Evolutionary conservation across 352 stramenopile genomes (phyloP), one percentile per base, ranked within the genome.

Genomic region (Bremia lactucae): DNA sequence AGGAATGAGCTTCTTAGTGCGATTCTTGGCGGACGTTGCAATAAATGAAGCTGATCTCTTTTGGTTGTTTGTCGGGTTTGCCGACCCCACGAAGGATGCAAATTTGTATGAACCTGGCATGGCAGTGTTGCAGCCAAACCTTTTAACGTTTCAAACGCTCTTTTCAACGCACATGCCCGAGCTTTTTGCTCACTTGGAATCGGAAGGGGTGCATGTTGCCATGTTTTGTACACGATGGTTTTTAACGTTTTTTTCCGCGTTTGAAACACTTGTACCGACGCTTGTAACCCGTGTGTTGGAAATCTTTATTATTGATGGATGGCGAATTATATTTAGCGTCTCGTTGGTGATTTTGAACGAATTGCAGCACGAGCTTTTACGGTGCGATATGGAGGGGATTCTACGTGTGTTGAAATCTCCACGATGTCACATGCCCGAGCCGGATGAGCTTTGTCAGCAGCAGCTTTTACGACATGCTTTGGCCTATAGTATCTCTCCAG

Each of bases 1-100:
- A 59, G 81, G 81, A n/a, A 88, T 94, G 74, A 86, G 83, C 23
- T 89, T 91, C 31, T 55, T 94, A 31, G 73, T 87, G 4, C 62
- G 73, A 0, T 65, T 87, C 26, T 48, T 94, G 9, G 64, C 83
- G 19, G 72, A 88, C 28, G 66, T 85, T 8, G 59, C 70, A 0
- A 55, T 73, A 3, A 65, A 80, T 29, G 74, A 91, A 52, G 72
- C 72, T 15, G 70, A 86, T 15, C 73, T 83, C 38, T 90, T 90
- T 49, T 90, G 78, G 78, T 44, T 86, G 19, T 90, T 90, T 43
- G 74, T 87, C 0, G 72, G 72, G 0, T 69, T 90, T 10, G 85
- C 65, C 3, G 78, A 90, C 42, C 72, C 72, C 2, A 68, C 81
- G 42, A 83, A 79, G 13, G 63, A 86, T 38, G 59, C 55, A 25